Base-by-base conservation (phyloP, 495 filamentous ascomycete genomes). In the Corynascus novoguineensis region DNA sequence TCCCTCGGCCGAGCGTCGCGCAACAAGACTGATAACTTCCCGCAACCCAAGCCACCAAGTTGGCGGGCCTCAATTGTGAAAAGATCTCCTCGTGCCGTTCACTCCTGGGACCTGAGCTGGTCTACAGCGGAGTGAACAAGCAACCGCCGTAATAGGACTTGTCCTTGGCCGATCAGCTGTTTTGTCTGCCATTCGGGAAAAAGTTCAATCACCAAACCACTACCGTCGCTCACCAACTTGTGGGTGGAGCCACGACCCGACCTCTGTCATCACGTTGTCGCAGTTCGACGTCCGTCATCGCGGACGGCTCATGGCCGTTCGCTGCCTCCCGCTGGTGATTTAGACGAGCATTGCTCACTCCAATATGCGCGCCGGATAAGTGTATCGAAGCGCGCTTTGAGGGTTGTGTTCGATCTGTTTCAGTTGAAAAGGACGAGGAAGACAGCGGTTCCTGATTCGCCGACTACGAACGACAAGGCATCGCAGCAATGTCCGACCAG, bases 111-210 rank as follows among this genome's bases (percentile, higher is more conserved):
- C 92, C 93, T 71, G 82, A 84, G 66, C 81, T 83, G 90, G 88
- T 89, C 81, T 92, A 93, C 76, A 83, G 84, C 80, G 91, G 93
- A 85, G 90, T 87, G 80, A 88, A 92, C 79, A 93, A 90, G 79
- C 92, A 93, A 81, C 93, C 93, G 69, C 93, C 93, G 79, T 98
- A 97, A 97, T 75, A 92, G 75, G 79, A 67, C 75, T 76, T 79
- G 64, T 51, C 28, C n/a, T 37, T 45, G n/a, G 11, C 28, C 52
- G 21, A 34, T 17, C 51, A 19, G n/a, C 40, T 32, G 40, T 53
- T 60, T 53, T 60, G 63, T 54, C 44, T 19, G 24, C 28, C 47
- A 21, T 35, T 14, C 21, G 8, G n/a, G n/a, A n/a, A 15, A 12
- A 38, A 29, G 6, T n/a, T 21, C 38, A n/a, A n/a, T 2, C 19